A percentile compares a stretch with the other conserved stretches of the same genome.
Conservation (phyloP, 2,329 filamentous ascomycete species). For the Fusarium papillatum region DNA sequence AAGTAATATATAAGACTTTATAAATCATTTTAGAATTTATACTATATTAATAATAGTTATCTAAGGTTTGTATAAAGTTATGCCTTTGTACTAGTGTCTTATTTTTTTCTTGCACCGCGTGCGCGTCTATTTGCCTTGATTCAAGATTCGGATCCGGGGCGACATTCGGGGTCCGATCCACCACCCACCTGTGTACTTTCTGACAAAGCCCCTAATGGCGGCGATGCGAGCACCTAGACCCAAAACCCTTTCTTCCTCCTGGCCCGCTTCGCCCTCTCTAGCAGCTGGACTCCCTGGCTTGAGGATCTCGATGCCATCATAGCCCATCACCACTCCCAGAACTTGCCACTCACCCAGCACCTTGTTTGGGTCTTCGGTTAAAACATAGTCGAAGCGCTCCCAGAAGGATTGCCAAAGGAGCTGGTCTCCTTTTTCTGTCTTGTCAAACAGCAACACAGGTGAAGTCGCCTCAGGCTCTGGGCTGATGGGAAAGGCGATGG, state of each 20-base stretch:
- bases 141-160: constrained; percentile 66
- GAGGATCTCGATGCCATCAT: constrained; percentile 70
- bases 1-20: no score
- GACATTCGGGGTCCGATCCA: constrained; percentile 75
- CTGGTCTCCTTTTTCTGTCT: constrained; percentile 64
- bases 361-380: constrained; percentile 65
- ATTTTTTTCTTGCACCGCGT: no score
- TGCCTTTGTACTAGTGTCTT: no score
- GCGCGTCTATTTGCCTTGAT: constrained; percentile 30
- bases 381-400: constrained; percentile 73
- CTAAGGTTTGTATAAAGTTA: no score
- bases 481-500: constrained; percentile 48
- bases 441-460: constrained; percentile 65
- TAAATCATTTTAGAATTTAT: no score
- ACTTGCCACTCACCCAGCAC: constrained; percentile 68
- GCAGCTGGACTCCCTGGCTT: constrained; percentile 56
- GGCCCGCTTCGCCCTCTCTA: constrained; percentile 20
- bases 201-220: constrained; percentile 56
- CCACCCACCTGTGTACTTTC: constrained; percentile 68
- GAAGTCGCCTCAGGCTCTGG: constrained; percentile 30
- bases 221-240: constrained; percentile 60
- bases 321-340: constrained; percentile 69
- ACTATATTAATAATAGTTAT: no score
- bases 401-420: constrained; percentile 69
- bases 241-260: constrained; percentile 49